Base-by-base conservation (phyloP, 2,329 filamentous ascomycete genomes). In the Ophiostoma australiae region DNA sequence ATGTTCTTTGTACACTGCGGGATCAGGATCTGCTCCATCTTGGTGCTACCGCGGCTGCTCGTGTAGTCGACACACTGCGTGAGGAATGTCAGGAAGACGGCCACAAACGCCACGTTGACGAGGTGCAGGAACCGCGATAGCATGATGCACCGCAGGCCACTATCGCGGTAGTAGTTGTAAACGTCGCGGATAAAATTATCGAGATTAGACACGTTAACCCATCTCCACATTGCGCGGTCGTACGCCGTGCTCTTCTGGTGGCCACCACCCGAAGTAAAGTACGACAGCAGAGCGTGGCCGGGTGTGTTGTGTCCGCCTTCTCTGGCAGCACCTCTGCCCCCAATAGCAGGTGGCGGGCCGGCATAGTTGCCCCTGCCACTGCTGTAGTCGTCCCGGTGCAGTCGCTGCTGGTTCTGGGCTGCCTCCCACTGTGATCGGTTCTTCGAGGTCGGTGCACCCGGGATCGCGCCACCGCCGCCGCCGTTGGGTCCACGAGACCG, bases 151-250 rank as follows among this genome's bases (percentile, higher is more conserved):
- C 89, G 93, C 52, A 97, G 88, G 0, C 94, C 94, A 74, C 92
- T 90, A 1, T 90, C 91, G 69, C 90, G 83, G 77, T 91, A 97
- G 80, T 97, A 97, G 74, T 91, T 85, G 78, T 97, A 97, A 3
- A 97, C 92, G 73, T 88, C 91, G 70, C 88, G 86, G 77, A 97
- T 88, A 78, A 97, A 97, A 76, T 89, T 90, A 79, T 97, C 94
- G 70, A 97, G 83, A 77, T 97, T 95, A 52, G 91, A 88, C 71
- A 95, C 92, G 77, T 97, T 97, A 70, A 92, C 92, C 91, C 94
- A 97, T 80, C 92, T 87, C 90, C 93, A 97, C 82, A 97, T 87
- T 3, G 94, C 93, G 79, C 90, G 91, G 77, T 94, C 91, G 79
- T 89, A 89, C 15, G 81, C 81, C 69, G 78, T 80, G 11, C 79